Conservation (phyloP, 305 asterid species). For the Stenogyne calaminthoides region DNA sequence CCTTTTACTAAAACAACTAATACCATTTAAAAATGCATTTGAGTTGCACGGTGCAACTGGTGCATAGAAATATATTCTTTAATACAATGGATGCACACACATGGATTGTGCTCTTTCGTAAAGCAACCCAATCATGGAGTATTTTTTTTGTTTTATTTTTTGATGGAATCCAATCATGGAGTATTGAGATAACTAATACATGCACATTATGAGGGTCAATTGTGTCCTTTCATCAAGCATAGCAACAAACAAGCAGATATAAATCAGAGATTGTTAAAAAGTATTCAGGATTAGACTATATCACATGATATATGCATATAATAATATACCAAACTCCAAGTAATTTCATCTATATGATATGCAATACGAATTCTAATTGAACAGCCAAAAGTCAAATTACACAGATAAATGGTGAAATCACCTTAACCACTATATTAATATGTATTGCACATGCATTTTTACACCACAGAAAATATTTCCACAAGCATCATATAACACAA, state of each 20-base stretch:
- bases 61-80: too few relatives aligned
- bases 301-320: not conserved
- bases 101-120: too few relatives aligned
- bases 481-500: slow-evolving; percentile 17
- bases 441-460: not conserved
- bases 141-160: too few relatives aligned
- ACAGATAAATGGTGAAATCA: slow-evolving; percentile 1
- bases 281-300: not conserved
- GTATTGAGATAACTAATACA: not conserved
- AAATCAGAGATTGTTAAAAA: not conserved
- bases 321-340: not conserved
- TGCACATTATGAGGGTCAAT: not conserved
- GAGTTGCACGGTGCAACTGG: too few relatives aligned
- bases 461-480: slow-evolving; percentile 11
- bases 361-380: not conserved
- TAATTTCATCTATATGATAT: not conserved
- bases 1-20: too few relatives aligned
- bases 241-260: not conserved
- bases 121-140: too few relatives aligned
- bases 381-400: not conserved
- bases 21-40: too few relatives aligned
- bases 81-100: too few relatives aligned
- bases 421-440: not conserved
- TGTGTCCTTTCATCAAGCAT: slow-evolving; percentile 2
- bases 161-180: too few relatives aligned